Evolutionary conservation across 1,139 yeast genomes (phyloP), one percentile per base, ranked within the genome.

Genomic region (Protomyces inundatus): DNA sequence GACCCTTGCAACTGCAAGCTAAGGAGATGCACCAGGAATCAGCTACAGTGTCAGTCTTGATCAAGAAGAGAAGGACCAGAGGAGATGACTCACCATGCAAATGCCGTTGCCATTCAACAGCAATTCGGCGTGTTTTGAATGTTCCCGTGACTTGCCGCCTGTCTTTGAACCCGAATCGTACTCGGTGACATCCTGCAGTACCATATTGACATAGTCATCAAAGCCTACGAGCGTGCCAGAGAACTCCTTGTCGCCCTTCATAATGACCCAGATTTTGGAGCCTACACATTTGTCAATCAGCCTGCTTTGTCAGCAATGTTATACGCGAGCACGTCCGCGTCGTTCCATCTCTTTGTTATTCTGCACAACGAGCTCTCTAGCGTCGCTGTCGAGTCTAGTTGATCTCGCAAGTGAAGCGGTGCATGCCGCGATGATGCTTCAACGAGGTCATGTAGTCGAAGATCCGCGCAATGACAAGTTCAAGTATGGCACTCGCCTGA

Each of bases 161-260:
- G 78, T 78, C 34, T 16, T 54, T 7, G 52, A n/a, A n/a, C 34
- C 39, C 36, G 23, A 23, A 30, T 68, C 70, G 68, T 76, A 75
- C 74, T 90, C 98, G 6, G 82, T 81, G 42, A 88, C 97, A 70
- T 90, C 86, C 71, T 87, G 88, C 67, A 91, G 81, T 9, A 93
- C 96, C 79, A 91, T 86, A 69, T 72, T 93, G 67, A 93, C 98
- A 71, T 86, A 91, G 75, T 93, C 98, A 74, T 93, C 98, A 74
- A 93, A 91, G 0, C 98, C 98, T 35, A 87, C 83, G 62, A 93
- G 79, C 7, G 86, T 88, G 1, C 98, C 98, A 34, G 83, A 82
- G 74, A 90, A 93, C 74, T 91, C 67, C 53, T 63, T 65, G 52
- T 86, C 84, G 66, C 84, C 82, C 69, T 88, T 85, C 80, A 90